phyloP scores from a whole-genome alignment of 768 basidiomycete species.

The Chlorophyllum brunneum region DNA sequence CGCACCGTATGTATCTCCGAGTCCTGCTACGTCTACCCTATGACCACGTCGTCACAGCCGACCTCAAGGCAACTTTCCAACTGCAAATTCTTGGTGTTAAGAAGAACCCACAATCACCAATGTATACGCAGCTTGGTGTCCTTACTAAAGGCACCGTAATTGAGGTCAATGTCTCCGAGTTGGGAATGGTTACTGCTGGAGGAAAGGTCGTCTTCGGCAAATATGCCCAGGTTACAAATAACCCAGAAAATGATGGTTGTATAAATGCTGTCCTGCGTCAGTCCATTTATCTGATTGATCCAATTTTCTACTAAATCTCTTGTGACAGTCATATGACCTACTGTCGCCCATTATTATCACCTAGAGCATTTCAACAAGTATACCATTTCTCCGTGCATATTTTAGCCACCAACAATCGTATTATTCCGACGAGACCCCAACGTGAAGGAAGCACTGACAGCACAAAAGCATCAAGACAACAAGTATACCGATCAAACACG shows the following conservation, averaged over 20 bases:
- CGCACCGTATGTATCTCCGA: conserved; percentile 72
- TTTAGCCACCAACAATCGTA: not conserved
- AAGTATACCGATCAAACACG: not conserved
- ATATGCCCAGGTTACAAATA: conserved; percentile 92
- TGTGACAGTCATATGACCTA: conserved; percentile 25
- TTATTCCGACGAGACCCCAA: too few relatives aligned
- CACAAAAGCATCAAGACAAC: not conserved
- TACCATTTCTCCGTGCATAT: not conserved
- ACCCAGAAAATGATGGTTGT: conserved; percentile 95
- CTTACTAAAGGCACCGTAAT: conserved; percentile 98
- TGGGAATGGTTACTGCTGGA: conserved; percentile 95
- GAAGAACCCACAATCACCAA: conserved; percentile 99
- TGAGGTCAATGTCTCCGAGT: conserved; percentile 98
- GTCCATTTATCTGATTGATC: conserved; percentile 29
- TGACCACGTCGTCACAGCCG: conserved; percentile 50
- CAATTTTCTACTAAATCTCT: conserved; percentile 5
- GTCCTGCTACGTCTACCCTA: not conserved
- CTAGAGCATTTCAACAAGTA: conserved; percentile 14
- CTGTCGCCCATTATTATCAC: conserved; percentile 6
- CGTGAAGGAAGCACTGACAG: too few relatives aligned
- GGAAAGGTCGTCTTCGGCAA: conserved; percentile 94
- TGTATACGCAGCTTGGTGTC: conserved; percentile 95
- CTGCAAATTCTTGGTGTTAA: conserved; percentile 96
- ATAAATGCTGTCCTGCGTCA: conserved; percentile 90
- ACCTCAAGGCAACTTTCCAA: conserved; percentile 98